Evolutionary conservation across 2,329 filamentous ascomycete genomes (phyloP), one percentile per base, ranked within the genome.

Genomic region (Aspergillus spinulosporus): DNA sequence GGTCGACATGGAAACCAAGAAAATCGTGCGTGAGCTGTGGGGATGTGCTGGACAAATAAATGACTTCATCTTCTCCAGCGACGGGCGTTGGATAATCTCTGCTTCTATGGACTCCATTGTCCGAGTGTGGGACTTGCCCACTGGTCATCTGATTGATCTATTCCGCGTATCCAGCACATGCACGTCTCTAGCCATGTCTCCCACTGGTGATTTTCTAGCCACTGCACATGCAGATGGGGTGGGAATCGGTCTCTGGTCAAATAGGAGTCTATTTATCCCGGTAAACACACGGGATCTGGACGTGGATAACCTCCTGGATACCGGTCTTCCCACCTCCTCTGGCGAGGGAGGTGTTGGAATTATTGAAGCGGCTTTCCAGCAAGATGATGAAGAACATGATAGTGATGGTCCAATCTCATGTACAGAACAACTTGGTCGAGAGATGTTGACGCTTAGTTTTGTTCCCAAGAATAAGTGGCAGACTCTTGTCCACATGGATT

Each of bases 171-270:
- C 87, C 54, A 88, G 83, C 52, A 86, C 88, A 8, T 96, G 92
- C 71, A 94, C 87, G 12, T 88, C 91, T 2, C 79, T 99, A 8
- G 86, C 92, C 5, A 96, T 97, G 79, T 96, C 94, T 0, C 81
- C 82, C 1, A 96, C 91, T 0, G 94, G 93, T 11, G 94, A 99
- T 68, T 97, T 92, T 66, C 82, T 99, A n/a, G 94, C 94, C 3
- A 94, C 92, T 3, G 88, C 92, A 0, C 87, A 92, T 52, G 85
- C 91, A 52, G 89, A 88, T 56, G 86, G 88, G 61, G 83, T 96
- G 1, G 94, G 94, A 9, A 88, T 99, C n/a, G 88, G 90, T 64
- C 84, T 99, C 47, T 99, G 94, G 93, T 97, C 90, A 21, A 99
- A 99, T 75, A 90, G 90, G 68, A 88, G 89, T 0, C 80, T 97